Evolutionary conservation across 805 yeast species (phyloP), one percentile per base, ranked within the genome.

Genomic region (Starmerella davenportii): DNA sequence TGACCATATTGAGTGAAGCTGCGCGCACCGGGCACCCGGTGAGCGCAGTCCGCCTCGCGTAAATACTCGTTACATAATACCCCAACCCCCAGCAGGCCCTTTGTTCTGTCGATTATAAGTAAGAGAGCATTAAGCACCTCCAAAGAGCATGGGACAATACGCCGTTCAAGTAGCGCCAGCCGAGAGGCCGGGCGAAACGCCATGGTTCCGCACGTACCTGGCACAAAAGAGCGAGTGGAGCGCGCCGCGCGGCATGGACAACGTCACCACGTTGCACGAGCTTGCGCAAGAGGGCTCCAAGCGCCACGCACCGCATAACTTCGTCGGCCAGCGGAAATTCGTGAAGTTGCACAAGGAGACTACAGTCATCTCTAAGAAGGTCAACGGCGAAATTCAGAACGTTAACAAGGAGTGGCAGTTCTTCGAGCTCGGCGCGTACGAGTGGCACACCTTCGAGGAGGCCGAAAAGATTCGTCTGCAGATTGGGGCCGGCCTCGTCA

Each of bases 381-480:
- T 90, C 35, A 79, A 85, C 50, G 96, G 95, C 42, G 68, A 77
- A 55, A 71, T 71, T 40, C 62, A 59, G 21, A 64, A 71, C 48
- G 76, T 77, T 36, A 82, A 79, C 53, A 90, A 90, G 63, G 75
- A 75, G 38, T 90, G 98, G 98, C 61, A 68, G 39, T 87, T 64
- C 59, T 90, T 70, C 56, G 95, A 90, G 61, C 62, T 77, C 53
- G 68, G 81, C 7, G 70, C 71, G 34, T 90, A 84, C 63, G 60
- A 72, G 42, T 77, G 67, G 58, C 66, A 74, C 39, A 67, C 76
- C 5, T 84, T 64, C 57, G 62, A 62, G 24, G 70, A 82, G 51
- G 63, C 81, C 38, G 58, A 60, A 39, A 54, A 59, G 32, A 54
- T 65, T 19, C 64, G 74, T 45, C 63, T 65, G 45, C 57, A 62